These are phyloP conservation scores for Dunaliella sp. DNA, from an alignment of 139 green algal genomes.

Conservation along the genomic window DNA sequence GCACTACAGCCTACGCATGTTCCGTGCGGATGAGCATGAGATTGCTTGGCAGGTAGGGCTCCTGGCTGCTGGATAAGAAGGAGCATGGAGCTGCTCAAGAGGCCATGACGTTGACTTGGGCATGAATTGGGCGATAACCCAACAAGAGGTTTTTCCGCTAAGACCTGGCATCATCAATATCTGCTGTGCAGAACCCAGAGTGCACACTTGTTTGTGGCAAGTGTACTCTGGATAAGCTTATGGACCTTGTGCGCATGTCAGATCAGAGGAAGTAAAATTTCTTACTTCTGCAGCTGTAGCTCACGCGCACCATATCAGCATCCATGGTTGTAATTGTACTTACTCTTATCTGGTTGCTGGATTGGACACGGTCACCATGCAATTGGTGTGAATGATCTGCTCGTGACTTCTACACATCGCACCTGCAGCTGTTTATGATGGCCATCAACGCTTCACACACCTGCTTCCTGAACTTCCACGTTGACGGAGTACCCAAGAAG, in stretches of 20 bases:
- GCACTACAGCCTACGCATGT: slow-evolving; percentile 63
- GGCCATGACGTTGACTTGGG: too few relatives aligned
- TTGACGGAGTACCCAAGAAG: slow-evolving; percentile 43
- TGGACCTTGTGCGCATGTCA: background rate
- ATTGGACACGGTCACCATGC: too few relatives aligned
- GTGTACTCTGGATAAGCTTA: too few relatives aligned
- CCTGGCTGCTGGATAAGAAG: too few relatives aligned
- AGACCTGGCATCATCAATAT: too few relatives aligned
- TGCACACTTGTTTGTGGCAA: too few relatives aligned
- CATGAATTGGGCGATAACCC: too few relatives aligned
- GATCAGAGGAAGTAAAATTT: background rate
- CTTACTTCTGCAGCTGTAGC: background rate
- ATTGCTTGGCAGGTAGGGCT: slow-evolving; percentile 30
- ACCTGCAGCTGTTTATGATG: slow-evolving; percentile 47
- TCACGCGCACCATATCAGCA: background rate
- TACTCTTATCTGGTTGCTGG: background rate
- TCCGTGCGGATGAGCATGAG: slow-evolving; percentile 50
- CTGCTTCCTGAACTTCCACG: slow-evolving; percentile 37
- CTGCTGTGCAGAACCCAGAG: too few relatives aligned
- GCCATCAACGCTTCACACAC: slow-evolving; percentile 26
- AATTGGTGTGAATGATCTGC: background rate
- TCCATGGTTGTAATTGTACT: background rate
- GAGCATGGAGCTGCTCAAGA: too few relatives aligned
- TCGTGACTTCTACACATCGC: background rate
- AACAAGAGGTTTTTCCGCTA: too few relatives aligned